These are phyloP conservation scores for Cryptosporidium xiaoi DNA, from an alignment of 169 alveolate species.

Conservation along the genomic window DNA sequence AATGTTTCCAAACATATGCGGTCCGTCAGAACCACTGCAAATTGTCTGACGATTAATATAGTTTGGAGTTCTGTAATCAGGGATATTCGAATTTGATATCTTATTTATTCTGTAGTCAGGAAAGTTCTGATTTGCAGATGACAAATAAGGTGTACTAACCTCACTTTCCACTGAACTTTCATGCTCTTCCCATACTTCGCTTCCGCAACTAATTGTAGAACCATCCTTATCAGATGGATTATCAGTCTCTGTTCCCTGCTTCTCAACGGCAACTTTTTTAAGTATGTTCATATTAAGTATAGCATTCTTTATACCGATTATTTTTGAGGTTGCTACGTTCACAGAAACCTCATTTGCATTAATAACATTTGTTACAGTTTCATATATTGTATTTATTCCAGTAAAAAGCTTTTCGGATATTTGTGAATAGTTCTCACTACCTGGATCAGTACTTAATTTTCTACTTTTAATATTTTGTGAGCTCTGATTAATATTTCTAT, in stretches of 20 bases:
- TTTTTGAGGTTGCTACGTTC: constrained; percentile 21
- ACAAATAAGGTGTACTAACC: constrained; percentile 10
- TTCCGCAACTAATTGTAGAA: not conserved
- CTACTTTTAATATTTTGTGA: not conserved
- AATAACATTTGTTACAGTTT: constrained; percentile 42
- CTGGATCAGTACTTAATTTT: not conserved
- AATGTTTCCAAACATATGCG: constrained; percentile 43
- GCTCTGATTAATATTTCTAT: not conserved
- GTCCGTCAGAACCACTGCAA: constrained; percentile 66
- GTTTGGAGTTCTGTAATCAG: constrained; percentile 56
- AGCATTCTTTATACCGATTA: constrained; percentile 21
- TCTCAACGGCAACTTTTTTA: not conserved
- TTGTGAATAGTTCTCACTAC: constrained; percentile 8
- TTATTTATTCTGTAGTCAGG: constrained; percentile 55
- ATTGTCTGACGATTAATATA: constrained; percentile 36
- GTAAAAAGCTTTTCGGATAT: constrained; percentile 28
- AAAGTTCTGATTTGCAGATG: constrained; percentile 13
- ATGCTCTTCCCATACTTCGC: not conserved
- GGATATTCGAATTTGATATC: constrained; percentile 4
- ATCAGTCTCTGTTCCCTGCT: not conserved
- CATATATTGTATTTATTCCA: constrained; percentile 32
- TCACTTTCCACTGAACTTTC: constrained; percentile 25
- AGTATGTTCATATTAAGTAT: constrained; percentile 4
- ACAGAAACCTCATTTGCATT: constrained; percentile 14
- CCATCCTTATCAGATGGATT: not conserved